A percentile compares a stretch with the other conserved stretches of the same genome.
Evolutionary conservation across 345 rosid species (phyloP).

Genomic region (Lumnitzera littorea): DNA sequence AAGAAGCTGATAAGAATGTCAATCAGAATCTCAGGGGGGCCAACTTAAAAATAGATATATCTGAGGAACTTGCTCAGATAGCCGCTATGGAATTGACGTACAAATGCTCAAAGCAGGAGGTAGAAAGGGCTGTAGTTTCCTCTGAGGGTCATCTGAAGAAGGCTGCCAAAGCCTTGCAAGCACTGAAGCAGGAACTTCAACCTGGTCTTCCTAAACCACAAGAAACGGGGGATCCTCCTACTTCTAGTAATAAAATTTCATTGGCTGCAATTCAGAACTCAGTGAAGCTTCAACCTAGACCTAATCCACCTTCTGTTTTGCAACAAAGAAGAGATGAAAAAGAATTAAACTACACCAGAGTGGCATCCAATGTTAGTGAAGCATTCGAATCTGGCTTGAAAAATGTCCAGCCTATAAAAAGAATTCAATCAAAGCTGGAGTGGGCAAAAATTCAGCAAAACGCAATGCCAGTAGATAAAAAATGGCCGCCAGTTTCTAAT

Average conservation of each 20-base stretch:
- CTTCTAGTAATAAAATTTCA: constrained; percentile 25
- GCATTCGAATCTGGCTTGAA: constrained; percentile 30
- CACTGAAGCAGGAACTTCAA: constrained; percentile 40
- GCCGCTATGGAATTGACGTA: constrained; percentile 48
- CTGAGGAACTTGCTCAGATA: constrained; percentile 77
- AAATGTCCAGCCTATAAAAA: constrained; percentile 46
- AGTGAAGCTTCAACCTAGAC: constrained; percentile 31
- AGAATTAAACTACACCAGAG: constrained; percentile 53
- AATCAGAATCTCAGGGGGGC: constrained; percentile 36
- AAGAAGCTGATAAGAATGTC: constrained; percentile 46
- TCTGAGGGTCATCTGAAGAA: constrained; percentile 72
- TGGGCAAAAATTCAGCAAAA: constrained; percentile 59
- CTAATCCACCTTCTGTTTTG: constrained; percentile 16
- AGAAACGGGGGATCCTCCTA: constrained; percentile 50
- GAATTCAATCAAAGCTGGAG: constrained; percentile 46
- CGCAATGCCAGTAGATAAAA: constrained; percentile 39
- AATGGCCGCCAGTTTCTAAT: constrained; percentile 38
- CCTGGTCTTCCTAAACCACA: constrained; percentile 43
- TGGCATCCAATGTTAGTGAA: constrained; percentile 22
- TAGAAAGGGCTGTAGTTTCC: constrained; percentile 68
- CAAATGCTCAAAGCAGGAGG: constrained; percentile 71
- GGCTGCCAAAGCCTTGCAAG: constrained; percentile 46
- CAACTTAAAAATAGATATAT: constrained; percentile 72
- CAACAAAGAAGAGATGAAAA: constrained; percentile 60
- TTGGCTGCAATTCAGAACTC: constrained; percentile 29